Percentiles rank a stretch among this genome's conserved stretches.
Conservation (phyloP, 2,329 filamentous ascomycete genomes). For the Pseudogymnoascus destructans region DNA sequence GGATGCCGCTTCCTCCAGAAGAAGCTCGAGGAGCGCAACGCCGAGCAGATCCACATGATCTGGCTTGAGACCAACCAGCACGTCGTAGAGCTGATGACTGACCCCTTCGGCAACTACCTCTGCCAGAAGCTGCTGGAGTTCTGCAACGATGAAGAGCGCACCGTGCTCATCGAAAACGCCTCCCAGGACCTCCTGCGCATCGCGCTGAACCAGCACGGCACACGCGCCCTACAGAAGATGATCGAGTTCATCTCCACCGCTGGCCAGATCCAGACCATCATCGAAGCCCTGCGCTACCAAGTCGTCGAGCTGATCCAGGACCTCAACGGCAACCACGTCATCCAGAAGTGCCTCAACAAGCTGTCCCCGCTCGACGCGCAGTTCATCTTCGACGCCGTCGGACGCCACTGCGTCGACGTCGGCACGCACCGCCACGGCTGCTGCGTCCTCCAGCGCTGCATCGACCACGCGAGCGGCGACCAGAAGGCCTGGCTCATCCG, state of each 20-base stretch:
- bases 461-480: slow-evolving; percentile 83
- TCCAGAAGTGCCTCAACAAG: slow-evolving; percentile 97
- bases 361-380: slow-evolving; percentile 71
- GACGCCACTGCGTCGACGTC: slow-evolving; percentile 72
- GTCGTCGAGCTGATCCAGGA: slow-evolving; percentile 96
- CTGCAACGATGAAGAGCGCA: slow-evolving; percentile 90
- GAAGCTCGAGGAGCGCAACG: slow-evolving; percentile 82
- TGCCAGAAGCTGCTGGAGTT: slow-evolving; percentile 97
- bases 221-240: slow-evolving; percentile 96
- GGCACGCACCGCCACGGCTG: slow-evolving; percentile 96
- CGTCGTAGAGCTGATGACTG: slow-evolving; percentile 95
- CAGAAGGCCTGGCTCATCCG: slow-evolving; percentile 81
- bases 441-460: slow-evolving; percentile 94
- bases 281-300: slow-evolving; percentile 64
- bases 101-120: slow-evolving; percentile 97
- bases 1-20: slow-evolving; percentile 94
- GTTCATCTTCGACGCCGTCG: slow-evolving; percentile 95
- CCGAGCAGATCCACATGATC: slow-evolving; percentile 79
- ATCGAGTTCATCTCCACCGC: slow-evolving; percentile 88
- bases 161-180: slow-evolving; percentile 80
- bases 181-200: slow-evolving; percentile 80
- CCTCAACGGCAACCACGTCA: slow-evolving; percentile 95
- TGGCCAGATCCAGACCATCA: slow-evolving; percentile 78
- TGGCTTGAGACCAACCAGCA: slow-evolving; percentile 88
- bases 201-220: slow-evolving; percentile 93